Conservation (phyloP, 148 eudicot species). For the Nyssa sinensis region DNA sequence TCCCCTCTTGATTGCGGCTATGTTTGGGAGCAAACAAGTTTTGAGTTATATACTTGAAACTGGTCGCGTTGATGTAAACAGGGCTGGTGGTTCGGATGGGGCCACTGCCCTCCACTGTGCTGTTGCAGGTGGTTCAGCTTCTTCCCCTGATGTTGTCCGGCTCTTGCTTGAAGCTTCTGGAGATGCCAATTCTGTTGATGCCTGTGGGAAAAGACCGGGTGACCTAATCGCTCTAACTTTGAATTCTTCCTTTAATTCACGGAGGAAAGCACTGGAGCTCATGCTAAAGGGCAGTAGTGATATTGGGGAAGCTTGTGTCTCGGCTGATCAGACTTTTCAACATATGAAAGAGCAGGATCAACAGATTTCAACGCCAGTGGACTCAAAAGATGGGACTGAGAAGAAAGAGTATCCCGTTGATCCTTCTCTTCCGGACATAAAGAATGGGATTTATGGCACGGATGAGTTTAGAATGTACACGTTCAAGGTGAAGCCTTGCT, state of each 20-base stretch:
- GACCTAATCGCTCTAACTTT: constrained; percentile 49
- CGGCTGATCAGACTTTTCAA: constrained; percentile 25
- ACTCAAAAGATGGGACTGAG: constrained; percentile 43
- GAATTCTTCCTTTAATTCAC: constrained; percentile 33
- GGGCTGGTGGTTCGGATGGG: constrained; percentile 77
- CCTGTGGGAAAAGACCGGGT: constrained; percentile 55
- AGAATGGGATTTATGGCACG: constrained; percentile 76
- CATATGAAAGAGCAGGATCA: constrained; percentile 14
- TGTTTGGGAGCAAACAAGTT: constrained; percentile 73
- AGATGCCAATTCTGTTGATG: constrained; percentile 49
- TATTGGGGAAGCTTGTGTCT: constrained; percentile 27
- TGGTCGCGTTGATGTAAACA: constrained; percentile 60
- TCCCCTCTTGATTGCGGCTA: constrained; percentile 81
- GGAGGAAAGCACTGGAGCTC: constrained; percentile 51
- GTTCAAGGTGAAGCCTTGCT: constrained; percentile 94
- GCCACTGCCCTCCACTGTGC: constrained; percentile 95
- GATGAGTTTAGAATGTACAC: constrained; percentile 93
- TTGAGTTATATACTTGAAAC: constrained; percentile 51
- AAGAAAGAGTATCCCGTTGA: constrained; percentile 87
- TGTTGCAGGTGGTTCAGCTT: constrained; percentile 54
- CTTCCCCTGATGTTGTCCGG: constrained; percentile 55
- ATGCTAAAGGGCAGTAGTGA: constrained; percentile 41
- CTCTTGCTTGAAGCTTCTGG: constrained; percentile 61
- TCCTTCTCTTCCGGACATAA: constrained; percentile 84
- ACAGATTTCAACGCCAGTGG: constrained; percentile 28